These are phyloP conservation scores for Gynochthodes officinalis DNA, from an alignment of 257 asterid species.

Conservation along the genomic window DNA sequence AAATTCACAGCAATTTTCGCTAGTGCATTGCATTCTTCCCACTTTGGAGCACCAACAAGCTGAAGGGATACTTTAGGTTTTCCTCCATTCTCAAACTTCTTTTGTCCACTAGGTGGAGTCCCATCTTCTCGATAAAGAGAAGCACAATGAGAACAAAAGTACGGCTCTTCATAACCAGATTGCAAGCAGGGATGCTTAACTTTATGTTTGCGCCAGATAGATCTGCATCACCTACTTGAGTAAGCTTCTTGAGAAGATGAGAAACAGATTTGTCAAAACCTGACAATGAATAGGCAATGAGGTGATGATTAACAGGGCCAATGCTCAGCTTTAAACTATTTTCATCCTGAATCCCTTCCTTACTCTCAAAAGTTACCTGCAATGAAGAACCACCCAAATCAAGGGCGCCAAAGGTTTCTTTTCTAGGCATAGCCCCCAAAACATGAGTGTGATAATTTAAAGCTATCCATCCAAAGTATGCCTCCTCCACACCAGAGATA, in stretches of 20 bases:
- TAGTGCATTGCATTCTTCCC: slow-evolving; percentile 84
- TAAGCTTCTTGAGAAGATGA: slow-evolving; percentile 59
- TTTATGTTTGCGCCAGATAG: slow-evolving; percentile 49
- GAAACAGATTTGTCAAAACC: slow-evolving; percentile 94
- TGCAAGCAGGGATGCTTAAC: slow-evolving; percentile 92
- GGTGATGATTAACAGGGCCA: slow-evolving; percentile 76
- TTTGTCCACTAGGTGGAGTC: slow-evolving; percentile 45
- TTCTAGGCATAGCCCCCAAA: slow-evolving; percentile 67
- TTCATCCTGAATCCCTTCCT: slow-evolving; percentile 38
- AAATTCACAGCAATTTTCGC: slow-evolving; percentile 73
- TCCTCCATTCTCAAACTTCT: slow-evolving; percentile 36
- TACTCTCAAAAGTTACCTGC: slow-evolving; percentile 88
- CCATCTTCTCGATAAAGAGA: slow-evolving; percentile 45
- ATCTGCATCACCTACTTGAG: slow-evolving; percentile 51
- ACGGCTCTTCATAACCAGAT: slow-evolving; percentile 70
- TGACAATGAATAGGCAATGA: slow-evolving; percentile 82
- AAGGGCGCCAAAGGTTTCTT: slow-evolving; percentile 87
- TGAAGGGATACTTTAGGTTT: slow-evolving; percentile 50
- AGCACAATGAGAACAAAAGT: slow-evolving; percentile 63
- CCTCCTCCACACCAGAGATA: slow-evolving; percentile 88
- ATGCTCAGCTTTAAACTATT: slow-evolving; percentile 71
- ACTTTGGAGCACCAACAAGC: slow-evolving; percentile 77
- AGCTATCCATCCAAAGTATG: slow-evolving; percentile 96
- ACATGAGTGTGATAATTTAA: slow-evolving; percentile 71
- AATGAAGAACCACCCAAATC: slow-evolving; percentile 97